Conservation (phyloP, 2,329 filamentous ascomycete species). For the Sporothrix variecibatus region DNA sequence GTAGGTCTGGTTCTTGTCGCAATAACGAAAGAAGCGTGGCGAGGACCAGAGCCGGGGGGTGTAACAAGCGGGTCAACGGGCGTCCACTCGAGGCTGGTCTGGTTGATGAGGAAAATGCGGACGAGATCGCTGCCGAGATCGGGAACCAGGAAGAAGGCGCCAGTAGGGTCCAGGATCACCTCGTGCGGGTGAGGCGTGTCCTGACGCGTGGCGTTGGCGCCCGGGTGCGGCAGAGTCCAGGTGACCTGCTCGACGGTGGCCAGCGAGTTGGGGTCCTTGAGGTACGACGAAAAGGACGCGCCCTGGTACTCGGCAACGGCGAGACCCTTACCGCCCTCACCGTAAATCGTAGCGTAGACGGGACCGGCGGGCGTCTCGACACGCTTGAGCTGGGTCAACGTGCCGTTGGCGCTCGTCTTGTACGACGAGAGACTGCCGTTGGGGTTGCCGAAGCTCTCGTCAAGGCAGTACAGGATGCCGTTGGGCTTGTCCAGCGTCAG, state of each 20-base stretch:
- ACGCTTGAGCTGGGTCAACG: constrained; percentile 43
- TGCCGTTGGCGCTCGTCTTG: constrained; percentile 42
- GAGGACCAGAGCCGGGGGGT: constrained; percentile 60
- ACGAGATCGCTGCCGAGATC: constrained; percentile 67
- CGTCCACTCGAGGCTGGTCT: constrained; percentile 47
- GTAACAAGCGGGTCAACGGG: constrained; percentile 45
- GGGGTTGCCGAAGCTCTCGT: constrained; percentile 55
- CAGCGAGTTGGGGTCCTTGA: constrained; percentile 43
- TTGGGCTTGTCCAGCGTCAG: constrained; percentile 55
- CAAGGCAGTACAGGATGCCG: constrained; percentile 58
- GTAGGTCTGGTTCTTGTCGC: constrained; percentile 46
- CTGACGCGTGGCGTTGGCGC: constrained; percentile 51
- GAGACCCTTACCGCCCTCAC: constrained; percentile 43
- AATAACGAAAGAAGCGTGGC: constrained; percentile 63
- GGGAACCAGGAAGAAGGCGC: constrained; percentile 62
- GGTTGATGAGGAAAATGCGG: constrained; percentile 57
- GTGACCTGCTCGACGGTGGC: constrained; percentile 42
- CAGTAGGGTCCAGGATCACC: constrained; percentile 65
- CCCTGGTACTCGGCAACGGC: constrained; percentile 53
- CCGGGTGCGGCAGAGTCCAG: constrained; percentile 44
- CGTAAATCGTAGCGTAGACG: constrained; percentile 49
- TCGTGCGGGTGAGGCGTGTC: constrained; percentile 64
- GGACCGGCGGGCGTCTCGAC: constrained; percentile 44
- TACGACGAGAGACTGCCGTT: constrained; percentile 53
- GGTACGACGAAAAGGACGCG: constrained; percentile 48